Base-by-base conservation (phyloP, 495 filamentous ascomycete genomes). In the Baudoinia panamericana region DNA sequence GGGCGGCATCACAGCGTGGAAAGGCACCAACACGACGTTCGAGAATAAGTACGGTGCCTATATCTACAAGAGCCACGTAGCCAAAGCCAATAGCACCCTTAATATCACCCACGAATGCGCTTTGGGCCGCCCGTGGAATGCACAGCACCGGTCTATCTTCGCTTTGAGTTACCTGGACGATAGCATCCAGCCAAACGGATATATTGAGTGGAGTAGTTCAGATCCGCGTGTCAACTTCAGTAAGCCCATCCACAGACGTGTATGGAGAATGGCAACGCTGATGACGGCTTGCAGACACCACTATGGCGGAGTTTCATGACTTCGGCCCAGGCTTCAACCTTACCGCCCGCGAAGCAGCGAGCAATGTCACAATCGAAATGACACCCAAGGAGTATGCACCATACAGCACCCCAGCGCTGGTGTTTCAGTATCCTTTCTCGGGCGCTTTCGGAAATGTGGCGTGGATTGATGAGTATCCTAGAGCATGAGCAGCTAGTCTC, bases 1-100 rank as follows among this genome's bases (percentile, higher is more conserved):
- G 19, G 73, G 74, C 42, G 73, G 74, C 32, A 67, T 77, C 33
- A 75, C 71, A n/a, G 73, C 73, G 5, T 77, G 73, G 74, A 78
- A 78, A 39, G 73, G 72, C 11, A 72, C 67, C 1, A 78, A 78
- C 55, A 76, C 72, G 0, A 76, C 71, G 17, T 73, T 70, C 42
- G 48, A 49, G 5, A 78, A 78, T 56, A 75, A 73, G 41, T 78
- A 74, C 57, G 73, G 73, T 20, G 63, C 73, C 13, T 78, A 77
- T 56, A 68, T 78, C 43, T 57, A 64, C 27, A 62, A 68, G 39
- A 70, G 65, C 17, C 56, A 49, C 23, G 56, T 73, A 19, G 48
- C 53, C 3, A 67, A 68, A 0, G 69, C 66, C 36, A 76, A 78
- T 49, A 37, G 59, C 16, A 68, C 65, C 18, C 52, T 76, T 1